Evolutionary conservation across 78 protist genomes (phyloP), one percentile per base, ranked within the genome.

Genomic region (Dictyostelium firmibasis): DNA sequence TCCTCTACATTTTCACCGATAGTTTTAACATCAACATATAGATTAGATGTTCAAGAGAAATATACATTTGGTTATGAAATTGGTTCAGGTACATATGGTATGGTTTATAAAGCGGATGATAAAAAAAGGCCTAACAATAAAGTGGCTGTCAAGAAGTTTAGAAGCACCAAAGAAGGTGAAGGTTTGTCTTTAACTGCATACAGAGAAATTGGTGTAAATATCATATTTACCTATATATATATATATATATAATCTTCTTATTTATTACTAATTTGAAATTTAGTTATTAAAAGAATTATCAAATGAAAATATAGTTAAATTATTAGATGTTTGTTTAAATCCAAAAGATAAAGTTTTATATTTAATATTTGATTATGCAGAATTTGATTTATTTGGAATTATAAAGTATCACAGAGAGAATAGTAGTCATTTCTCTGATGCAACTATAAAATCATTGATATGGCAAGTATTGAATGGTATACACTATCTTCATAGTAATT

Each of bases 321-420:
- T 96, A 41, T 75, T 41, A 35, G 97, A 93, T 62, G 86, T 96
- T 18, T 60, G 84, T 64, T 76, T 93, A n/a, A 72, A 81, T 38
- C 95, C 96, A 20, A 86, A 87, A 77, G 88, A 76, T 25, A 74
- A 77, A 31, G 29, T 91, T 33, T 57, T 93, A 6, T 81, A 67
- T 79, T 83, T 97, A 20, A 92, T 97, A 29, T 94, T 96, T 64
- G 98, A 97, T 25, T 97, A 96, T 88, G 98, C 98, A 16, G 98
- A 97, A 41, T 88, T 79, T 81, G 98, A 97, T 83, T 60, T 97
- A 23, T 81, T 72, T 77, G 77, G 76, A 11, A 91, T 57, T 31
- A 53, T 95, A 36, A 69, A 43, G 14, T 84, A 81, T 72, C 98
- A 88, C 41, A 84, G 95, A 67, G 91, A 78, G n/a, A 83, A 85